A percentile compares a stretch with the other conserved stretches of the same genome.
Conservation (phyloP, 2,329 filamentous ascomycete species). For the Paraphaeosphaeria sporulosa region DNA sequence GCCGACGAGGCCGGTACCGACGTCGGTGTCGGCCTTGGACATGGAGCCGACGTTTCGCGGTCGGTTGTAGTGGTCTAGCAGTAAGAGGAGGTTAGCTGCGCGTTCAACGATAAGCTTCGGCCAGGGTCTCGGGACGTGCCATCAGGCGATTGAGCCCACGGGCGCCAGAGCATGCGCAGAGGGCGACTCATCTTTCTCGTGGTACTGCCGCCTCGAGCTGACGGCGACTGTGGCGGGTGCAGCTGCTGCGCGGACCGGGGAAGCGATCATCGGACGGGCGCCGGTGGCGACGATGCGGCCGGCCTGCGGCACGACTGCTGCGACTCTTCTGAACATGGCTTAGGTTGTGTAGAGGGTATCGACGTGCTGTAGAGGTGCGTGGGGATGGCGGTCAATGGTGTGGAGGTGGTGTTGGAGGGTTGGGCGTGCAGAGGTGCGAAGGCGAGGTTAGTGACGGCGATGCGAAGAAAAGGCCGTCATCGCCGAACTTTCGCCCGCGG, state of each 20-base stretch:
- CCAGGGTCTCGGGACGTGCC: conserved; percentile 3
- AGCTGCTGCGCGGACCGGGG: conserved; percentile 54
- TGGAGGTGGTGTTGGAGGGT: conserved; percentile 20
- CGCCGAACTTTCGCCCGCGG: conserved; percentile 22
- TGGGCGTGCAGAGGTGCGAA: conserved; percentile 25
- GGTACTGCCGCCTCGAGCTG: conserved; percentile 61
- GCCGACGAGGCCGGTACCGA: conserved; percentile 89
- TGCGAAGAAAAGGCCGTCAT: conserved; percentile 24
- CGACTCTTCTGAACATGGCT: conserved; percentile 66
- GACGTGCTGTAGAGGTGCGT: conserved; percentile 14
- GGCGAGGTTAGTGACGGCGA: conserved; percentile 30
- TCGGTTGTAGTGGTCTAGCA: conserved; percentile 81
- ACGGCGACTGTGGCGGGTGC: conserved; percentile 50
- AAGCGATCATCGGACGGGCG: conserved; percentile 58
- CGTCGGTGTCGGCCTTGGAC: conserved; percentile 79
- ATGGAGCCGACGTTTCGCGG: conserved; percentile 82
- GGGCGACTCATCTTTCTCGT: conserved; percentile 68
- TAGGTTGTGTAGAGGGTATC: conserved; percentile 25
- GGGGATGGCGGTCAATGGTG: conserved; percentile 23
- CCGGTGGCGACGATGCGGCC: conserved; percentile 59
- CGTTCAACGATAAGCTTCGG: conserved; percentile 19
- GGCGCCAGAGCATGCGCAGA: neutral
- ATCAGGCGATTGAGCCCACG: conserved; percentile 12
- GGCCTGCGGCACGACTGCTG: conserved; percentile 61
- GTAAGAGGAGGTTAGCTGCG: conserved; percentile 55